phyloP scores from a whole-genome alignment of 495 filamentous ascomycete genomes.

The Apiosordaria backusii region DNA sequence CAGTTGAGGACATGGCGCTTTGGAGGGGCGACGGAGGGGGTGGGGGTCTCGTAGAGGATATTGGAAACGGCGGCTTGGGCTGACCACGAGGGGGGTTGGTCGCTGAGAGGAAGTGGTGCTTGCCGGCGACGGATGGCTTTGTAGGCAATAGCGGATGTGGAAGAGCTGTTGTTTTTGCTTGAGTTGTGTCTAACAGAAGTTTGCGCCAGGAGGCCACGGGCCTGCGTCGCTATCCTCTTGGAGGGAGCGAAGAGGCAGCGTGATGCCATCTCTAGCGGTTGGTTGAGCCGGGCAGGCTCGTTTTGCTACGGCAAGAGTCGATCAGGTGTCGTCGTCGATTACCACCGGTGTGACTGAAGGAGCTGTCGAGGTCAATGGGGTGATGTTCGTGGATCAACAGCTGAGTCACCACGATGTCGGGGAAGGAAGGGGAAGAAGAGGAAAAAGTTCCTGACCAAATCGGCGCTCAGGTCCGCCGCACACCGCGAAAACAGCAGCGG shows the following conservation, averaged over 20 bases:
- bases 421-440: slow-evolving; percentile 8
- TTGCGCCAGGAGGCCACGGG: slow-evolving; percentile 21
- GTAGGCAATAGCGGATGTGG: slow-evolving; percentile 92
- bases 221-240: slow-evolving; percentile 32
- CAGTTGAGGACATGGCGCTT: slow-evolving; percentile 97
- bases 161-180: slow-evolving; percentile 46
- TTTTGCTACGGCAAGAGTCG: slow-evolving; percentile 1
- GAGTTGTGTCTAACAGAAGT: slow-evolving; percentile 29
- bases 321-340: not conserved
- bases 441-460: slow-evolving; percentile 22
- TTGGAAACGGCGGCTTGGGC: slow-evolving; percentile 93
- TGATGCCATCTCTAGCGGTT: slow-evolving; percentile 39
- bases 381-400: slow-evolving; percentile 14
- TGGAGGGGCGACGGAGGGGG: slow-evolving; percentile 74
- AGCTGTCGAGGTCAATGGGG: slow-evolving; percentile 16
- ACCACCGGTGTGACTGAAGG: no score
- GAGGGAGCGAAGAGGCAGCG: slow-evolving; percentile 38
- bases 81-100: slow-evolving; percentile 78
- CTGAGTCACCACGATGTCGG: not conserved
- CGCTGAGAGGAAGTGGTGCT: slow-evolving; percentile 72
- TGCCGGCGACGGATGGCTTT: slow-evolving; percentile 92
- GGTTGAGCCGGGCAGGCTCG: slow-evolving; percentile 24
- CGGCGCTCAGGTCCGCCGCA: slow-evolving; percentile 11
- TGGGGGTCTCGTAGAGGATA: slow-evolving; percentile 97
- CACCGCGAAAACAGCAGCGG: slow-evolving; percentile 9